Conservation (phyloP, 495 filamentous ascomycete species). For the Cercophora samala region DNA sequence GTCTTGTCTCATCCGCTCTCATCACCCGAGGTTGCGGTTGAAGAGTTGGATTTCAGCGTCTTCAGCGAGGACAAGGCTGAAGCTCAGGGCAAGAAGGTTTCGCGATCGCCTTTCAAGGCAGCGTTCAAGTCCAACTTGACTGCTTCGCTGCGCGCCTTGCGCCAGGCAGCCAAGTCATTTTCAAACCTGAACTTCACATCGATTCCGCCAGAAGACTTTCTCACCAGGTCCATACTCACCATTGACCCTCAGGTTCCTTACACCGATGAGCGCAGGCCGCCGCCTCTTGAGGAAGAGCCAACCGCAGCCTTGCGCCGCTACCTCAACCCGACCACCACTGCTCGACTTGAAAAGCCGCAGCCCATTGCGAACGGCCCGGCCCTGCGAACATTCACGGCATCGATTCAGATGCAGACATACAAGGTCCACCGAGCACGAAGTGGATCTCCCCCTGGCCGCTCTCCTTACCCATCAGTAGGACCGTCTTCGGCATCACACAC, state of each 20-base stretch:
- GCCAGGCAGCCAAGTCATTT: slow-evolving; percentile 79
- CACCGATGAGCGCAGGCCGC: slow-evolving; percentile 84
- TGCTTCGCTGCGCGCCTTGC: slow-evolving; percentile 81
- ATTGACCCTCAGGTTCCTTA: slow-evolving; percentile 70
- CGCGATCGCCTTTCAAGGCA: slow-evolving; percentile 34
- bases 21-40: slow-evolving; percentile 32
- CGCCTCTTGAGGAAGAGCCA: slow-evolving; percentile 68
- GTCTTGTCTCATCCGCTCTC: slow-evolving; percentile 48
- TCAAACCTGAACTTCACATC: slow-evolving; percentile 70
- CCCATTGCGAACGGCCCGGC: slow-evolving; percentile 30
- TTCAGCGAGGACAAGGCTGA: slow-evolving; percentile 32
- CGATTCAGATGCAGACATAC: slow-evolving; percentile 88
- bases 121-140: slow-evolving; percentile 93
- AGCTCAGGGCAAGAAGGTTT: slow-evolving; percentile 36
- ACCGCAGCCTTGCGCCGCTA: slow-evolving; percentile 88
- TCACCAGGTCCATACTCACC: slow-evolving; percentile 79
- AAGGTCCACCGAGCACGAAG: slow-evolving; percentile 48
- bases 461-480: slow-evolving; percentile 31
- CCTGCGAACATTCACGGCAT: slow-evolving; percentile 57
- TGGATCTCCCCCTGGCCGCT: slow-evolving; percentile 33
- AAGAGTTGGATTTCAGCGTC: slow-evolving; percentile 46
- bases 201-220: slow-evolving; percentile 80
- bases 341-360: slow-evolving; percentile 58
- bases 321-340: slow-evolving; percentile 74
- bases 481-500: slow-evolving; percentile 42